These are phyloP conservation scores for Sporothrix pseudoabietina DNA, from an alignment of 2,329 filamentous ascomycete genomes.

Conservation along the genomic window DNA sequence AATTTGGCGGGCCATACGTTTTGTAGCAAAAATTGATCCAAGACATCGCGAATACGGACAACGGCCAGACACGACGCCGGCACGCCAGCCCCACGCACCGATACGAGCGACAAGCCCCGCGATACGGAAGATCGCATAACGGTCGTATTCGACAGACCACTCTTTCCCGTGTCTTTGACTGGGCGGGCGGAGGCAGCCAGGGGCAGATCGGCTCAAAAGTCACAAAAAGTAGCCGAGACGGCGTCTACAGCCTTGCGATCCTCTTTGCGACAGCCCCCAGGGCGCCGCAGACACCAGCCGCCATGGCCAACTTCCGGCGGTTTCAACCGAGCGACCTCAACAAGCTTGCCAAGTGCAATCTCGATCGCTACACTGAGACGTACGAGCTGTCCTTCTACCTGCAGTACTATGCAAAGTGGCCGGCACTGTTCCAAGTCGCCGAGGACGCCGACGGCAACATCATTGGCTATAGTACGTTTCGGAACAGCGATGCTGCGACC, in stretches of 20 bases:
- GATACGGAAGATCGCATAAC: neutral
- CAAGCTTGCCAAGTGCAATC: slow-evolving; percentile 89
- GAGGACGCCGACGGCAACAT: slow-evolving; percentile 86
- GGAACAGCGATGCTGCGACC: neutral
- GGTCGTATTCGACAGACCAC: neutral
- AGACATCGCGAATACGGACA: neutral
- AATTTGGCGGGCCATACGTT: neutral
- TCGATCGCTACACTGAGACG: slow-evolving; percentile 96
- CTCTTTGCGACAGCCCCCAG: neutral
- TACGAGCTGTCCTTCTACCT: slow-evolving; percentile 96
- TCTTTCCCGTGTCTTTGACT: neutral
- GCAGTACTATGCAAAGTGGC: slow-evolving; percentile 95
- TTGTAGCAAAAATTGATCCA: slow-evolving; percentile 18
- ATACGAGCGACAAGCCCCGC: neutral
- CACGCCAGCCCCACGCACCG: slow-evolving; percentile 12
- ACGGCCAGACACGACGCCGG: slow-evolving; percentile 15
- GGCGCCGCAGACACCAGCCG: neutral
- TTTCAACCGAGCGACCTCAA: slow-evolving; percentile 85
- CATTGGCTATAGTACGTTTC: slow-evolving; percentile 82
- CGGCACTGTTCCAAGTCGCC: slow-evolving; percentile 88
- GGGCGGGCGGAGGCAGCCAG: neutral
- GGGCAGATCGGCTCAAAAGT: neutral
- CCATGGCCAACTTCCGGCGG: slow-evolving; percentile 81
- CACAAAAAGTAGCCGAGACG: neutral
- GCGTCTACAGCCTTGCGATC: neutral